Percentiles rank a stretch among this genome's conserved stretches.
phyloP scores from a whole-genome alignment of 768 basidiomycete genomes.

The Trametes gibbosa region DNA sequence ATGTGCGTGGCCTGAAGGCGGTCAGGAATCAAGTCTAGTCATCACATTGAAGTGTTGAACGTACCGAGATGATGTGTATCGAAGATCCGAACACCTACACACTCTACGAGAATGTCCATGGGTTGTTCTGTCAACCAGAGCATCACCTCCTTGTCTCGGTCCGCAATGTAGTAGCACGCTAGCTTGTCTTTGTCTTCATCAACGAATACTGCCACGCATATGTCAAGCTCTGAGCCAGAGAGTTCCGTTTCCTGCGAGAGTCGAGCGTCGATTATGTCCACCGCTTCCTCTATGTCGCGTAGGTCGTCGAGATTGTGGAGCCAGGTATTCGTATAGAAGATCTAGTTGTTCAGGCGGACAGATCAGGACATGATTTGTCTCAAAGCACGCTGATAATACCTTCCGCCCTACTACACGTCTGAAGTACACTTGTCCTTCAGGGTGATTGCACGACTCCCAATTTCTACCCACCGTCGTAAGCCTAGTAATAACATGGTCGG shows the following conservation, averaged over 20 bases:
- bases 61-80: conserved; percentile 10
- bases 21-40: no score
- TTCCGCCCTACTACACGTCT: no score
- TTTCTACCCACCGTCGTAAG: background rate
- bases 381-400: background rate
- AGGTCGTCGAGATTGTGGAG: background rate
- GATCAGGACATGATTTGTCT: background rate
- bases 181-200: background rate
- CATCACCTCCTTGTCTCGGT: background rate
- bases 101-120: background rate
- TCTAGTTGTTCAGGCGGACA: background rate
- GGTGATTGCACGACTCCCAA: conserved; percentile 6
- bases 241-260: background rate
- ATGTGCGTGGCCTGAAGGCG: background rate
- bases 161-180: conserved; percentile 8
- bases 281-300: background rate
- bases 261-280: background rate
- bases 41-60: no score
- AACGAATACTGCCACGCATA: background rate
- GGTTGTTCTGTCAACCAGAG: background rate
- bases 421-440: conserved; percentile 18
- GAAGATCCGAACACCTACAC: background rate
- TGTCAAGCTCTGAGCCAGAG: background rate
- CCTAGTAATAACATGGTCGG: background rate
- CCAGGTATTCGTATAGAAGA: conserved; percentile 2